Conservation (phyloP, 139 green algal species). For the Gonium pectorale region DNA sequence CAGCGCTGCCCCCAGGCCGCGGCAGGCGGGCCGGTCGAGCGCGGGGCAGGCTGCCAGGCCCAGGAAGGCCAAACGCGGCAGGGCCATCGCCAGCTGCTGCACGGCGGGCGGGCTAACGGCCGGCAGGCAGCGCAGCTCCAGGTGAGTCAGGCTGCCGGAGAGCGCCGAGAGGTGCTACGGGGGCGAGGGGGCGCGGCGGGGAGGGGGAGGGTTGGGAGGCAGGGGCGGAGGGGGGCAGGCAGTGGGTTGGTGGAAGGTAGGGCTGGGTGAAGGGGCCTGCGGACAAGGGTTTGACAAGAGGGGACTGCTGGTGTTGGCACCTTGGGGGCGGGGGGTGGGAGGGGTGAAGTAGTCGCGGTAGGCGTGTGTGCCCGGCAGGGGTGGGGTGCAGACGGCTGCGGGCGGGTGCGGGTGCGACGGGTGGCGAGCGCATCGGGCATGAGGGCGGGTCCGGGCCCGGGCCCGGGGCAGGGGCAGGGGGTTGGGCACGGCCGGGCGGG, state of each 20-base stretch:
- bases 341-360: not conserved
- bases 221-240: not conserved
- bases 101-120: not conserved
- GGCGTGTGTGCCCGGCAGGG: not conserved
- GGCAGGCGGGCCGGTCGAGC: not conserved
- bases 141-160: conserved; percentile 4
- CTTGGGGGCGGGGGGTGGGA: not conserved
- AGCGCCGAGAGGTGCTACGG: not conserved
- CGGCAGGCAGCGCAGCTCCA: conserved; percentile 13
- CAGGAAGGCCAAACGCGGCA: not conserved
- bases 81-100: not conserved
- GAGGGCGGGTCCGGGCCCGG: too few relatives aligned
- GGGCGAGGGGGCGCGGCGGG: not conserved
- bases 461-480: too few relatives aligned
- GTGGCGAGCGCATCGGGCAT: too few relatives aligned
- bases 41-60: not conserved
- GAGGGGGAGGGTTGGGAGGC: not conserved
- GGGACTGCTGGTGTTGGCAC: too few relatives aligned
- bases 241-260: not conserved
- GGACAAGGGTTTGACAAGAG: too few relatives aligned
- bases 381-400: not conserved
- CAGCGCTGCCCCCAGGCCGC: conserved; percentile 10
- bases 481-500: too few relatives aligned
- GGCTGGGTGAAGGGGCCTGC: not conserved
- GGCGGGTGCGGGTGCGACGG: too few relatives aligned